Evolutionary conservation across 2,329 filamentous ascomycete genomes (phyloP).

Genomic region (Alternaria arborescens): DNA sequence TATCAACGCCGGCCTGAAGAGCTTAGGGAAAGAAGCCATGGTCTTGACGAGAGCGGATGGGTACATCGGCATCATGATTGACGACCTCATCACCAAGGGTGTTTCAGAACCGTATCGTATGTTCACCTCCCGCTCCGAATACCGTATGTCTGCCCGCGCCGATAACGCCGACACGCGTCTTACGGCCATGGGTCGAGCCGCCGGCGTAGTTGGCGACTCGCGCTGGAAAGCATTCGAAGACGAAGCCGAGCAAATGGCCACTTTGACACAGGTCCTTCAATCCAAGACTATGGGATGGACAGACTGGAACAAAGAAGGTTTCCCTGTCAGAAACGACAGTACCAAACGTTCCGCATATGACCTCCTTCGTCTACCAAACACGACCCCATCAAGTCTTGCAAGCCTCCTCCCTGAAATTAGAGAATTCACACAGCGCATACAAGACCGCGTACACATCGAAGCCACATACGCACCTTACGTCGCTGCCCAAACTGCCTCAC

Average conservation of each 20-base stretch:
- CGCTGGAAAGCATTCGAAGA: constrained; percentile 78
- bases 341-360: constrained; percentile 78
- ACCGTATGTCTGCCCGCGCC: constrained; percentile 87
- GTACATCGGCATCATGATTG: constrained; percentile 98
- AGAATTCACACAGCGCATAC: constrained; percentile 66
- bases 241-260: constrained; percentile 71
- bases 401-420: constrained; percentile 65
- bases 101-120: constrained; percentile 97
- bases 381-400: constrained; percentile 66
- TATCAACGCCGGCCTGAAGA: constrained; percentile 88
- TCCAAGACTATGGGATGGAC: constrained; percentile 66
- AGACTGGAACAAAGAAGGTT: constrained; percentile 75
- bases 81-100: constrained; percentile 95
- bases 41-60: constrained; percentile 82
- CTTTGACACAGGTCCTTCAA: constrained; percentile 69
- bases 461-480: constrained; percentile 89
- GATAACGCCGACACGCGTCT: constrained; percentile 94
- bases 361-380: constrained; percentile 70
- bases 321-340: constrained; percentile 72
- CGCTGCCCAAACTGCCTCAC: constrained; percentile 72
- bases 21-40: constrained; percentile 71
- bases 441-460: constrained; percentile 78
- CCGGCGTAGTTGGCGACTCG: constrained; percentile 78
- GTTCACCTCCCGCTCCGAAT: constrained; percentile 97
- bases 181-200: constrained; percentile 77